Percentiles rank a stretch among this genome's conserved stretches.
Evolutionary conservation across 2,329 filamentous ascomycete genomes (phyloP).

Genomic region (Ceratocystiopsis sp.): DNA sequence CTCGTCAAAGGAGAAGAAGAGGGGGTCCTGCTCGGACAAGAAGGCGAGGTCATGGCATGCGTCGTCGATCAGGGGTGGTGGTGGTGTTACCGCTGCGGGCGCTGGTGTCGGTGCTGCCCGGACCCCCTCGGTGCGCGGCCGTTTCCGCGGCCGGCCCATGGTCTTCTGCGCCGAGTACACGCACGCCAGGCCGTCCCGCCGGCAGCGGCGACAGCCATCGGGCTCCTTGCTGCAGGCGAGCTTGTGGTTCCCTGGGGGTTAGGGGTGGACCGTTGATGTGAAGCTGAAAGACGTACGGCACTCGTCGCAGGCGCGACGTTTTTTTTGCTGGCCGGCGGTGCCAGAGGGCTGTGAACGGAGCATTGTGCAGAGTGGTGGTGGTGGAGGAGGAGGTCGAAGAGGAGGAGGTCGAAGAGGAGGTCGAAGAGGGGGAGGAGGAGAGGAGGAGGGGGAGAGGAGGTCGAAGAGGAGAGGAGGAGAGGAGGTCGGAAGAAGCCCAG

Average conservation of each 20-base stretch:
- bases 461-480: neutral
- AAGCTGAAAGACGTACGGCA: conserved; percentile 34
- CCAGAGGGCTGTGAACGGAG: neutral
- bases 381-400: neutral
- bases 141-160: conserved; percentile 49
- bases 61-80: too few species aligned
- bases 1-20: too few species aligned
- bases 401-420: too few species aligned
- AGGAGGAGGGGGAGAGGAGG: neutral
- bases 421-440: too few species aligned
- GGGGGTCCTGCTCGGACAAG: too few species aligned
- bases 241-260: conserved; percentile 38
- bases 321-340: conserved; percentile 15
- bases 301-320: conserved; percentile 48
- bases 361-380: too few species aligned
- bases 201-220: conserved; percentile 41
- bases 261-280: neutral
- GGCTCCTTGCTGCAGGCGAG: conserved; percentile 47
- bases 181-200: conserved; percentile 37
- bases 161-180: conserved; percentile 48
- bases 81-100: too few species aligned
- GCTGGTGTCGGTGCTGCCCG: too few species aligned
- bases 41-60: too few species aligned
- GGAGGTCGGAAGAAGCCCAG: neutral
- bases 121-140: too few species aligned